Evolutionary conservation across 192 early-diverging fungal genomes (phyloP).

Genomic region (Coemansia umbellata): DNA sequence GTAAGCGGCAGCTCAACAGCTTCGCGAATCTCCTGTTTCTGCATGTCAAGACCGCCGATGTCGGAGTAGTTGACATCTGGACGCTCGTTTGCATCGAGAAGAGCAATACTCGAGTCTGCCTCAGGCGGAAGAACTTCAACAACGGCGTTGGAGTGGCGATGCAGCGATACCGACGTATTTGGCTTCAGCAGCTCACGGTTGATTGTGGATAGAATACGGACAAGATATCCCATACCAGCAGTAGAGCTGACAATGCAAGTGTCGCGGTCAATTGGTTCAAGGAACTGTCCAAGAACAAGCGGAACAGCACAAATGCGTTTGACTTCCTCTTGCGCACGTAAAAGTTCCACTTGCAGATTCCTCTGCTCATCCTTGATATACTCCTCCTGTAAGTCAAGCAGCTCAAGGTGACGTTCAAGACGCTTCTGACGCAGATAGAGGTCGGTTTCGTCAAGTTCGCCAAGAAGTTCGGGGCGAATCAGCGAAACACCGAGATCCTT

Average conservation of each 20-base stretch:
- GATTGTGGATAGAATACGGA: slow-evolving; percentile 93
- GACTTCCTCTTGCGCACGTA: slow-evolving; percentile 95
- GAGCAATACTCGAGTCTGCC: slow-evolving; percentile 85
- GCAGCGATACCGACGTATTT: slow-evolving; percentile 86
- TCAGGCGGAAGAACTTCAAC: slow-evolving; percentile 98
- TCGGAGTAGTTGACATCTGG: slow-evolving; percentile 80
- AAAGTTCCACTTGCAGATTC: slow-evolving; percentile 90
- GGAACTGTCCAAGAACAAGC: slow-evolving; percentile 96
- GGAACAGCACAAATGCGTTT: slow-evolving; percentile 98
- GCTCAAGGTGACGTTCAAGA: slow-evolving; percentile 90
- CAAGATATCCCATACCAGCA: slow-evolving; percentile 86
- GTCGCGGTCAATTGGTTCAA: slow-evolving; percentile 95
- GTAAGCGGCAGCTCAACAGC: slow-evolving; percentile 97
- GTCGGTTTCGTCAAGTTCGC: slow-evolving; percentile 65
- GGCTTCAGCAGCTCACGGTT: slow-evolving; percentile 97
- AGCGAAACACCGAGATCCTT: slow-evolving; percentile 49
- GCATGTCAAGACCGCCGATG: slow-evolving; percentile 86
- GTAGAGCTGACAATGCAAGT: slow-evolving; percentile 95
- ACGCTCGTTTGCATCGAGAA: slow-evolving; percentile 75
- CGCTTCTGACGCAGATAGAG: slow-evolving; percentile 93
- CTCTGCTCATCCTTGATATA: slow-evolving; percentile 99
- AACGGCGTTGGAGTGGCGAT: slow-evolving; percentile 94
- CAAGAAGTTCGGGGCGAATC: slow-evolving; percentile 39
- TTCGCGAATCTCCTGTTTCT: slow-evolving; percentile 90
- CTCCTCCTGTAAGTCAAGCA: slow-evolving; percentile 95